Evolutionary conservation across 768 basidiomycete species (phyloP).

Genomic region (Multifurca ochricompacta): DNA sequence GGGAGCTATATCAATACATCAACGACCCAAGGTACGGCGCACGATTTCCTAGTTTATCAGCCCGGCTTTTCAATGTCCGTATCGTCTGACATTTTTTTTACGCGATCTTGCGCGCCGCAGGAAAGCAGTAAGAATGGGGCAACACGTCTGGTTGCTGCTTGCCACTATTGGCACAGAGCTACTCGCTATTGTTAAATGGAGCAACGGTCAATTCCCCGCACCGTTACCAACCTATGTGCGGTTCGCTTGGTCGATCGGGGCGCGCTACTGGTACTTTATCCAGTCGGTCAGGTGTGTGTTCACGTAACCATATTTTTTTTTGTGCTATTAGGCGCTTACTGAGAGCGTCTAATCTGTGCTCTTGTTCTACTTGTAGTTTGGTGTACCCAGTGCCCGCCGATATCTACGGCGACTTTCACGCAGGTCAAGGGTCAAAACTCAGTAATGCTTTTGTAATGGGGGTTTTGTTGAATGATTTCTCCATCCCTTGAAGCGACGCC

Average conservation of each 20-base stretch:
- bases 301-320: constrained; percentile 1
- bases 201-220: constrained; percentile 56
- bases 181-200: constrained; percentile 78
- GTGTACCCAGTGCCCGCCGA: constrained; percentile 20
- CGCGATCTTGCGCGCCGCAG: constrained; percentile 32
- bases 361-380: constrained; percentile 20
- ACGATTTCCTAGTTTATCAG: constrained; percentile 4
- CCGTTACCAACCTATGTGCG: constrained; percentile 57
- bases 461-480: neutral
- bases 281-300: constrained; percentile 50
- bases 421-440: constrained; percentile 13
- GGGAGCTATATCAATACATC: constrained; percentile 79
- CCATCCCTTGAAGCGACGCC: neutral
- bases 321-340: constrained; percentile 2
- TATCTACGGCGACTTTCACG: constrained; percentile 13
- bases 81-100: constrained; percentile 11
- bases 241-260: constrained; percentile 59
- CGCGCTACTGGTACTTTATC: constrained; percentile 60
- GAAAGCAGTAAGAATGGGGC: constrained; percentile 81
- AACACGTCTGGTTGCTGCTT: constrained; percentile 79
- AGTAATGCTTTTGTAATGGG: constrained; percentile 4
- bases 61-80: too few relatives aligned
- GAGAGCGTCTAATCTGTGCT: constrained; percentile 2
- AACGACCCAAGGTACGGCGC: constrained; percentile 64
- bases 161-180: constrained; percentile 82